Evolutionary conservation across 2,329 filamentous ascomycete genomes (phyloP).

Genomic region (Colletotrichum chlorophyti): DNA sequence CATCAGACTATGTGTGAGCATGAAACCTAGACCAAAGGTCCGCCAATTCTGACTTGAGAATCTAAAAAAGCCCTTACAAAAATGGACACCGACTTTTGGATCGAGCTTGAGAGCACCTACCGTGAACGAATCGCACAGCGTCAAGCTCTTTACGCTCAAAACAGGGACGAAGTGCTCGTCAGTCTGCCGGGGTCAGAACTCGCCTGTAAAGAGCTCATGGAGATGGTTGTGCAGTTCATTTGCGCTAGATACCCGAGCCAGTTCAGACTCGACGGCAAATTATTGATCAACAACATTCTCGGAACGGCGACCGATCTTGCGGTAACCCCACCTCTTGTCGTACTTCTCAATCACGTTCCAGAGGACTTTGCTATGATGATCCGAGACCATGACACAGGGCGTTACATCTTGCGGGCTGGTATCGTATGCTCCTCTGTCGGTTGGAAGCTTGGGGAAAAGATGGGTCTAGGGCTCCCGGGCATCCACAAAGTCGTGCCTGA

Average conservation of each 20-base stretch:
- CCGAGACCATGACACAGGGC: constrained; percentile 72
- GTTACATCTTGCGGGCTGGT: constrained; percentile 78
- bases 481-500: constrained; percentile 82
- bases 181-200: constrained; percentile 77
- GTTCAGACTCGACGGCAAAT: constrained; percentile 66
- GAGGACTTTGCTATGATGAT: constrained; percentile 85
- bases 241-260: constrained; percentile 78
- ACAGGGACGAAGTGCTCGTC: constrained; percentile 71
- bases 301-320: constrained; percentile 66
- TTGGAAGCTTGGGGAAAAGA: constrained; percentile 79
- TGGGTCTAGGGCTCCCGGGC: constrained; percentile 71
- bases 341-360: constrained; percentile 79
- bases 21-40: accelerated
- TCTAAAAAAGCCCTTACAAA: constrained; percentile 70
- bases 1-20: constrained; percentile 88
- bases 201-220: constrained; percentile 86
- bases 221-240: constrained; percentile 83
- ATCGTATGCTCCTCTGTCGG: constrained; percentile 81
- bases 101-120: constrained; percentile 85
- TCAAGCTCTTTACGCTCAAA: constrained; percentile 65
- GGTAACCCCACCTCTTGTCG: constrained; percentile 67
- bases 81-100: constrained; percentile 83
- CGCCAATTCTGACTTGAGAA: constrained; percentile 18
- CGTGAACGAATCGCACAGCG: constrained; percentile 71
- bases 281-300: constrained; percentile 75